phyloP scores from a whole-genome alignment of 2,329 filamentous ascomycete genomes.

The Arthrobotrys pseudoclavata region DNA sequence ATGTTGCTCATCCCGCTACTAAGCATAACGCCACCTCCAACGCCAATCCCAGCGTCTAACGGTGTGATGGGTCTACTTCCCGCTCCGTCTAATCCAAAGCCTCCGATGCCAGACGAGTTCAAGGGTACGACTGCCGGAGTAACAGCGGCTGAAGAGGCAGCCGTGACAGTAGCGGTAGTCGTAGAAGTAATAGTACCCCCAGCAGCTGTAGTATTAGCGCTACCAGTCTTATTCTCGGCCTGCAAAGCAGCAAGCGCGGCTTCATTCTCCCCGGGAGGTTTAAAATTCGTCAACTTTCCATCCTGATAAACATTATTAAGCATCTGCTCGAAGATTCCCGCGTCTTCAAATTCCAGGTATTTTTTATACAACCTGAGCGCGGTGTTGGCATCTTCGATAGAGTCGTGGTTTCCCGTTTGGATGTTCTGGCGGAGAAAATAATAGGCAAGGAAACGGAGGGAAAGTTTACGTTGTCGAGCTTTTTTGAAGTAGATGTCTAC shows the following conservation, averaged over 20 bases:
- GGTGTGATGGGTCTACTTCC: slow-evolving; percentile 50
- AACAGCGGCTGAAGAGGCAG: not conserved
- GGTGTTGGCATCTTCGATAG: slow-evolving; percentile 92
- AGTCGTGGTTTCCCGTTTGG: slow-evolving; percentile 91
- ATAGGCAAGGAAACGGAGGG: slow-evolving; percentile 91
- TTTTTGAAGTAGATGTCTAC: slow-evolving; percentile 90
- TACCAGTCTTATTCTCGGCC: slow-evolving; percentile 30
- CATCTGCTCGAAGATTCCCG: slow-evolving; percentile 84
- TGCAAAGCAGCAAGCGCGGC: slow-evolving; percentile 37
- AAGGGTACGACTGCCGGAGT: slow-evolving; percentile 4
- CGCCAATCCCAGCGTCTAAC: slow-evolving; percentile 13
- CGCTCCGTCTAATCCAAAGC: slow-evolving; percentile 35
- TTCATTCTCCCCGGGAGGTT: slow-evolving; percentile 68
- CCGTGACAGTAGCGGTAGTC: not conserved
- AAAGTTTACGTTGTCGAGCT: slow-evolving; percentile 82
- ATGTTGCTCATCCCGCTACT: not conserved
- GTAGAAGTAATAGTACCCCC: not conserved
- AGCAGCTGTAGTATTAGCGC: not conserved
- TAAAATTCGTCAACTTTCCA: slow-evolving; percentile 73
- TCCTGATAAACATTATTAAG: slow-evolving; percentile 86
- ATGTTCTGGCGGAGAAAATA: slow-evolving; percentile 92
- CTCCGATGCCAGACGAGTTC: not conserved
- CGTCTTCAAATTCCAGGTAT: slow-evolving; percentile 88
- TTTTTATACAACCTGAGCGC: slow-evolving; percentile 89
- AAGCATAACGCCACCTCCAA: not conserved